phyloP scores from a whole-genome alignment of 805 yeast genomes.

The Hemisphaericaspora nanyangensis region DNA sequence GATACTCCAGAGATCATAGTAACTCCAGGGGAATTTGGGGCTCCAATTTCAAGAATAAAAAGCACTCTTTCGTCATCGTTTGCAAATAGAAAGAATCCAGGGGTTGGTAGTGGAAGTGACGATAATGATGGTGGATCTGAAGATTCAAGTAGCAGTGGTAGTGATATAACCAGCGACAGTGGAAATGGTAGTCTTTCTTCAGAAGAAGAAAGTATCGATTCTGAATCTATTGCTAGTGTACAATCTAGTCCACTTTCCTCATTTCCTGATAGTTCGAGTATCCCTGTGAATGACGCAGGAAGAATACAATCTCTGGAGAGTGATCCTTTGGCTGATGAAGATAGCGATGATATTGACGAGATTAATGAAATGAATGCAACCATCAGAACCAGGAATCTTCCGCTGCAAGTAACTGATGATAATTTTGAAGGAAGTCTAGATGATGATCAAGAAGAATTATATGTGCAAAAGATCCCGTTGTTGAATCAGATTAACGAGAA shows the following conservation, averaged over 20 bases:
- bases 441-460: neutral
- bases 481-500: neutral
- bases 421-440: no score
- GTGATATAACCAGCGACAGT: neutral
- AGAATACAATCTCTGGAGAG: constrained; percentile 2
- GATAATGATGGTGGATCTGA: neutral
- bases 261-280: neutral
- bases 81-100: neutral
- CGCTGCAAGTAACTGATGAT: no score
- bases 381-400: no score
- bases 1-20: neutral
- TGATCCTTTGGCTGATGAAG: neutral
- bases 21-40: constrained; percentile 4
- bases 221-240: no score
- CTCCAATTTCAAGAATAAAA: neutral
- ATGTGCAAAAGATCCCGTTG: neutral
- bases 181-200: no score
- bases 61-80: neutral
- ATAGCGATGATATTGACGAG: neutral
- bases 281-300: no score
- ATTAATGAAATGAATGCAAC: no score
- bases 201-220: no score
- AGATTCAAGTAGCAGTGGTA: neutral
- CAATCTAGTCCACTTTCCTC: neutral
- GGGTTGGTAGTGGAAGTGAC: neutral